Evolutionary conservation across 1,139 yeast species (phyloP).

Genomic region (Candida sanyaensis): DNA sequence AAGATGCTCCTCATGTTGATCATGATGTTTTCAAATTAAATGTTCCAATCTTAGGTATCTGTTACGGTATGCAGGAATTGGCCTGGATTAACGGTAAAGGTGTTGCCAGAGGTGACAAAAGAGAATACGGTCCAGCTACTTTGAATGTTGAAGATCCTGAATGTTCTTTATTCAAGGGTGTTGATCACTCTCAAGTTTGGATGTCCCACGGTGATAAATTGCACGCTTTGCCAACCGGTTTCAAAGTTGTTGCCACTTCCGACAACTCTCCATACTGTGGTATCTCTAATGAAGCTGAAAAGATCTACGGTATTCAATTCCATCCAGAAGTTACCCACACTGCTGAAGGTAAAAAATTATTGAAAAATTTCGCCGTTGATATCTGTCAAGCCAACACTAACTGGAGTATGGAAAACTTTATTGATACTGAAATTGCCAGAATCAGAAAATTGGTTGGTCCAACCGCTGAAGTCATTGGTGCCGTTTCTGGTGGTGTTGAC

Average conservation of each 20-base stretch:
- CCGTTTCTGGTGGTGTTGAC: slow-evolving; percentile 99
- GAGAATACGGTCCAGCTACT: slow-evolving; percentile 98
- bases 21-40: slow-evolving; percentile 85
- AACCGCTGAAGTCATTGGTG: slow-evolving; percentile 98
- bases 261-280: slow-evolving; percentile 96
- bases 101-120: slow-evolving; percentile 94
- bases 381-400: slow-evolving; percentile 85
- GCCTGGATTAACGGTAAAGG: slow-evolving; percentile 98
- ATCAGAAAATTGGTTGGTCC: slow-evolving; percentile 93
- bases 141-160: slow-evolving; percentile 68
- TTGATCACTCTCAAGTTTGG: slow-evolving; percentile 96
- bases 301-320: slow-evolving; percentile 94
- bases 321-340: slow-evolving; percentile 99
- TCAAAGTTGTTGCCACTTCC: slow-evolving; percentile 86
- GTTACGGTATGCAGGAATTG: slow-evolving; percentile 99
- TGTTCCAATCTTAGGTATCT: slow-evolving; percentile 95
- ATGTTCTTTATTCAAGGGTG: slow-evolving; percentile 79
- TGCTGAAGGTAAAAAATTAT: slow-evolving; percentile 79
- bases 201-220: slow-evolving; percentile 99
- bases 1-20: slow-evolving; percentile 97
- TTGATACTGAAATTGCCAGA: slow-evolving; percentile 93
- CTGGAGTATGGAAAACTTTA: slow-evolving; percentile 98
- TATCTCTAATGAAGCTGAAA: slow-evolving; percentile 71
- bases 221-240: slow-evolving; percentile 86
- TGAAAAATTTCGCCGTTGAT: slow-evolving; percentile 89